Base-by-base conservation (phyloP, 495 filamentous ascomycete genomes). In the Penicillium herquei region DNA sequence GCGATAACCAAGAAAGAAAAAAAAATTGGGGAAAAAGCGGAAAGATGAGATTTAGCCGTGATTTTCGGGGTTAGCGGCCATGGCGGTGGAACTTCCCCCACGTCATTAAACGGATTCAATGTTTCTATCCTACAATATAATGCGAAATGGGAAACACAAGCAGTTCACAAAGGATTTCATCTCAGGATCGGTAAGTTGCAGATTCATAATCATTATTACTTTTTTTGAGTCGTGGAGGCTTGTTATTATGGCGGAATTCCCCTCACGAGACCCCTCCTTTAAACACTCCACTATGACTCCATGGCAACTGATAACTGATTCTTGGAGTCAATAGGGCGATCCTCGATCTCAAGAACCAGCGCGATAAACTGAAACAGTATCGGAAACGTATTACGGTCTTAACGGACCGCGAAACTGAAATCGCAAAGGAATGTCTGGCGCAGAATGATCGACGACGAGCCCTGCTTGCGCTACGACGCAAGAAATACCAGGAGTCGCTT, bases 401-500 rank as follows among this genome's bases (percentile, higher is more conserved):
- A 17, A 96, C 94, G 11, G 73, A 85, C 66, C 84, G 85, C 50
- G 95, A 98, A 70, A 93, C 85, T 26, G 84, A 79, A 37, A 86
- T 92, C 58, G 94, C 94, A n/a, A 81, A 82, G 50, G 79, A 91
- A 75, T 89, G 92, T 70, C 83, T 98, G 8, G 73, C 78, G 1
- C 76, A 79, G 39, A 83, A 85, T 66, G 88, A 98, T 72, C 89
- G 89, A 65, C 75, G 81, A 62, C 84, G 86, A 47, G 94, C 94
- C 0, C 81, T 96, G 16, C 84, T 98, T 7, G 95, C 95, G 0
- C 81, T 98, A 37, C 90, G 94, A 42, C 85, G 91, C 50, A 96
- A 96, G 72, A 98, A 98, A 70, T 98, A 96, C 78, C 95, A 98
- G 68, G 91, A 97, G 68, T 85, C 88, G 6, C 81, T 98, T 8